Base-by-base conservation (phyloP, 2,329 filamentous ascomycete species). In the Chrysoporthe austroafricana region DNA sequence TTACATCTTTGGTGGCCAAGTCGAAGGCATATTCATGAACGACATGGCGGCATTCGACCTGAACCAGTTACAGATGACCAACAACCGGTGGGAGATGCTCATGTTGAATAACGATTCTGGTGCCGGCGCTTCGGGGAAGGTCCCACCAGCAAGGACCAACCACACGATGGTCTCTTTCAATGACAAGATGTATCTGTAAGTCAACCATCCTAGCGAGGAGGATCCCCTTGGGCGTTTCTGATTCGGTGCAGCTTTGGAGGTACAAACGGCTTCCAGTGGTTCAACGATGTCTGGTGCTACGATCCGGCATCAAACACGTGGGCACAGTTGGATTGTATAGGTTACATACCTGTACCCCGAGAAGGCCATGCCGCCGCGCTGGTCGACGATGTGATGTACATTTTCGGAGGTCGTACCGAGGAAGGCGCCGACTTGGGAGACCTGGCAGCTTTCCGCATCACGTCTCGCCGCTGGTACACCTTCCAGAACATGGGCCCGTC, bases 401-500 rank as follows among this genome's bases (percentile, higher is more conserved):
- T 99, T 70, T 99, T 99, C 78, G 96, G 96, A 73, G 96, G 96
- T 57, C 91, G 96, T 69, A 97, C 94, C 0, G 93, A 97, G 76
- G 94, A 98, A 73, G 96, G 96, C 1, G 88, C 90, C 39, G 96
- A 99, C 77, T 83, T 99, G 4, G 96, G 95, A 44, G 96, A 99
- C 78, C 84, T 99, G 56, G 95, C 96, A 2, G 96, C 96, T 1
- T 89, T 89, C 73, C 81, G 85, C 64, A 88, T 89, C 68, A 88
- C 91, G 0, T 94, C 94, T 13, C 90, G 93, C 71, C 88, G 96
- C 69, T 99, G 96, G 96, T 99, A 98, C 78, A 99, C 96, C 46
- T 99, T 99, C 80, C 96, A 99, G 76, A 99, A 99, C 76, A 99
- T 99, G 96, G 96, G 96, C 0, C 94, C 94, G 3, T 96, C 94